phyloP scores from a whole-genome alignment of 441 rosid genomes.

The Pelargonium australe region DNA sequence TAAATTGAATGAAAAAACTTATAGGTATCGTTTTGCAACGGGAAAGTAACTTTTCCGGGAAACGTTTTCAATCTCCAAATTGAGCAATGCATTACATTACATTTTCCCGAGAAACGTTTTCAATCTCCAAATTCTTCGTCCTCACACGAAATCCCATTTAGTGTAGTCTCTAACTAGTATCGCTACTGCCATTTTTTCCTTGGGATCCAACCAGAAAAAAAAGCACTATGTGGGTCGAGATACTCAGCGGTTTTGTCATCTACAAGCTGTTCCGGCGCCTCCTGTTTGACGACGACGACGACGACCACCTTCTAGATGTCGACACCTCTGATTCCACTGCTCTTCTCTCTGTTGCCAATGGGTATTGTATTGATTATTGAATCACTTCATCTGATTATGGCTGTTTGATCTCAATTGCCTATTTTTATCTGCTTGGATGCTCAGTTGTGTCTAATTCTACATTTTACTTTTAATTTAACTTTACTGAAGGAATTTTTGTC shows the following conservation, averaged over 20 bases:
- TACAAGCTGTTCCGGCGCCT: slow-evolving; percentile 47
- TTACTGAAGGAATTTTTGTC: too few relatives aligned
- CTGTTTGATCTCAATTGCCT: background rate
- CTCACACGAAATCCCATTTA: too few relatives aligned
- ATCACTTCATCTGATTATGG: background rate
- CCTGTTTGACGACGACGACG: slow-evolving; percentile 39
- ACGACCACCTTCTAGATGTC: slow-evolving; percentile 37
- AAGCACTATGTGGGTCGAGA: slow-evolving; percentile 49
- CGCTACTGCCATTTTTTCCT: background rate
- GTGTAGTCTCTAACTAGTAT: too few relatives aligned
- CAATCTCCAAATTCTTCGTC: too few relatives aligned
- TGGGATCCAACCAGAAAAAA: background rate
- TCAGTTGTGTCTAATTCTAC: too few relatives aligned
- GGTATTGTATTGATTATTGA: slow-evolving; percentile 26
- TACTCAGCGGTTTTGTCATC: slow-evolving; percentile 60
- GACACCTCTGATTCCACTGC: slow-evolving; percentile 58
- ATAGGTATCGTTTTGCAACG: too few relatives aligned
- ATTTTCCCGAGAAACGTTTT: too few relatives aligned
- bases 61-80: too few relatives aligned
- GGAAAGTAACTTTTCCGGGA: too few relatives aligned
- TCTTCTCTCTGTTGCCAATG: slow-evolving; percentile 62
- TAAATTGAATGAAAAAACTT: too few relatives aligned
- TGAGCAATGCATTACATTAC: too few relatives aligned
- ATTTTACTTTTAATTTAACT: too few relatives aligned
- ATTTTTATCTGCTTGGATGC: slow-evolving; percentile 1